Conservation (phyloP, 345 rosid species). For the Pistacia atlantica region DNA sequence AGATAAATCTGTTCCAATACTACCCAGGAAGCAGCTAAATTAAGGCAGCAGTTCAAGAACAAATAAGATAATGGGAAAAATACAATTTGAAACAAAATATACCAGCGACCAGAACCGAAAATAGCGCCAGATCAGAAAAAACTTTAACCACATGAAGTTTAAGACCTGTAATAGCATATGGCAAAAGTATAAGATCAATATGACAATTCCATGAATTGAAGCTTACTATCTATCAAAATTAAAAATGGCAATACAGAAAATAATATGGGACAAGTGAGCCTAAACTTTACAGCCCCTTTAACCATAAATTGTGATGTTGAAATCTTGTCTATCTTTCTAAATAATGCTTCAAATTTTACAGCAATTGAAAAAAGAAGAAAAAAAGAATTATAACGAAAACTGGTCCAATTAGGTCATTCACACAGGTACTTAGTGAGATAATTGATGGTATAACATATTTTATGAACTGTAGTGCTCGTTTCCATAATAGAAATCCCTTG, state of each 20-base stretch:
- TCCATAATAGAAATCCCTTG: background rate
- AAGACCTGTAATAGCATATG: slow-evolving; percentile 63
- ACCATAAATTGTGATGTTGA: background rate
- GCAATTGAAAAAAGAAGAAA: background rate
- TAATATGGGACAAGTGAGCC: background rate
- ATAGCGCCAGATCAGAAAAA: slow-evolving; percentile 92
- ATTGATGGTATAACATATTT: background rate
- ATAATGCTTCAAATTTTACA: background rate
- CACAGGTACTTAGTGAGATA: too few relatives aligned
- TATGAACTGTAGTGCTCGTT: background rate
- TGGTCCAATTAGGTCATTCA: background rate
- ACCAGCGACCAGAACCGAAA: slow-evolving; percentile 98
- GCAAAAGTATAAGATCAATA: slow-evolving; percentile 9
- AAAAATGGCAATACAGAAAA: background rate
- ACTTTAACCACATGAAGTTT: slow-evolving; percentile 98
- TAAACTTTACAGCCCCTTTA: background rate
- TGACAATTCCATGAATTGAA: background rate
- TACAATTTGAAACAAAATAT: slow-evolving; percentile 16
- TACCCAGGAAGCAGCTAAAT: background rate
- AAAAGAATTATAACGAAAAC: background rate
- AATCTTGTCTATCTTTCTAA: too few relatives aligned
- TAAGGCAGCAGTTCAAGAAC: slow-evolving; percentile 8
- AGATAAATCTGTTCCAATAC: slow-evolving; percentile 14
- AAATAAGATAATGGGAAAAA: background rate
- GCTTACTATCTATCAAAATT: background rate